Base-by-base conservation (phyloP, 192 early-diverging fungal genomes). In the Backusella australiensis region DNA sequence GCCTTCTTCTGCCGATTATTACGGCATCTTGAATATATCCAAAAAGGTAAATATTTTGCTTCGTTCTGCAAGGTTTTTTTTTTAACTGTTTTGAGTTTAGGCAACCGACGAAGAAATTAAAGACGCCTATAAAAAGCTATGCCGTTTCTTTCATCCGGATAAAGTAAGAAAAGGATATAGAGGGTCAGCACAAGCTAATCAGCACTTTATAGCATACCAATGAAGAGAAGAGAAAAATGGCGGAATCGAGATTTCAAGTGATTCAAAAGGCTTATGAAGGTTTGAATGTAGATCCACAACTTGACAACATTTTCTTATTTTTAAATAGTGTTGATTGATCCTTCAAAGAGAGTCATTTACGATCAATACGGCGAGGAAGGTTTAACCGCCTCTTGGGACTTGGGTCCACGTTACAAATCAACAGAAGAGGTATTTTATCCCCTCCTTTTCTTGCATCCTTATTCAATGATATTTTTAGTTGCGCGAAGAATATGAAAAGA, bases 311-410 rank as follows among this genome's bases (percentile, higher is more conserved):
- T 6, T 49, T 1, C 19, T 49, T 17, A 49, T 49, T n/a, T 49
- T 49, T n/a, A 23, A 23, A 12, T 74, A 92, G 91, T 98, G 29
- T 86, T 99, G 14, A 89, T 89, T 15, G 92, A 98, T 82, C 81
- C 89, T 14, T 86, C 90, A 29, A 89, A 90, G 74, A 85, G 96
- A 39, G 89, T 91, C 2, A 90, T 95, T 34, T 99, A 98, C 82
- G 98, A 99, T 81, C 90, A 89, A 46, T 96, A 94, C 65, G 96
- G 97, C n/a, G 95, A 96, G 75, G 90, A 94, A 76, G 96, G 96
- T 39, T 77, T 98, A 34, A 83, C 79, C 41, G 80, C 87, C 26
- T 84, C 78, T 70, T 86, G 82, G 81, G 88, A 90, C 23, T 81
- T 95, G 7, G 93, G 94, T 17, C 84, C 87, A 53, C 87, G 84